Percentiles rank a stretch among this genome's conserved stretches.
These are phyloP conservation scores for Xenoacremonium recifei DNA, from an alignment of 2,329 filamentous ascomycete species.

Conservation along the genomic window DNA sequence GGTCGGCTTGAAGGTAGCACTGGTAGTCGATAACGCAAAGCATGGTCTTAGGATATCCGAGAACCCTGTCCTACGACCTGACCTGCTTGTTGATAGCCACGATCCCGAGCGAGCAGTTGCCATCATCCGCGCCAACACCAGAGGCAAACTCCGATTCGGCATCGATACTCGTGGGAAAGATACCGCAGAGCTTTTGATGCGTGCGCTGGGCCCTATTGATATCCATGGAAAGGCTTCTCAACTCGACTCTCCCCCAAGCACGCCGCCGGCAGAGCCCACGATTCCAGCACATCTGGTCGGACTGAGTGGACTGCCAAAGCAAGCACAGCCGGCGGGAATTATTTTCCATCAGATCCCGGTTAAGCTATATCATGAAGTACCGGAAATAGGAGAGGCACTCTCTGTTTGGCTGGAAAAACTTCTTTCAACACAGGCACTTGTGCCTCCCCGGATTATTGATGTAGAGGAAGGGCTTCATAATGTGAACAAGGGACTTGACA, in stretches of 20 bases:
- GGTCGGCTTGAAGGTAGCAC: constrained; percentile 62
- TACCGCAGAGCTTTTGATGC: constrained; percentile 56
- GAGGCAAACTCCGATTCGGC: constrained; percentile 60
- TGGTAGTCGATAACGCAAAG: constrained; percentile 64
- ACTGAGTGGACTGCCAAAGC: constrained; percentile 65
- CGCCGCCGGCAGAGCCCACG: constrained; percentile 29
- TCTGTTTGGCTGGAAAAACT: constrained; percentile 67
- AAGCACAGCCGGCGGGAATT: constrained; percentile 40
- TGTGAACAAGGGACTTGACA: constrained; percentile 67
- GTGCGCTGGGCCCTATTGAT: constrained; percentile 33
- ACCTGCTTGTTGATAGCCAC: constrained; percentile 68
- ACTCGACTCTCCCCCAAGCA: constrained; percentile 36
- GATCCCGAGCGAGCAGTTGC: constrained; percentile 63
- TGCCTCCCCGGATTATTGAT: constrained; percentile 64
- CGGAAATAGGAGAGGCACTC: constrained; percentile 60
- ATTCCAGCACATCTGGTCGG: constrained; percentile 60
- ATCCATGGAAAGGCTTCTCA: constrained; percentile 34
- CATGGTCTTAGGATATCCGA: constrained; percentile 59
- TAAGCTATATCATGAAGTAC: constrained; percentile 71
- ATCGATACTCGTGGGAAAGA: constrained; percentile 68
- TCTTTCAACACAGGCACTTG: constrained; percentile 51
- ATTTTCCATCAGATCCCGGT: constrained; percentile 68
- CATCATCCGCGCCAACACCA: constrained; percentile 60
- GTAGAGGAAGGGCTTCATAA: constrained; percentile 61
- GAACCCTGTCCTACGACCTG: constrained; percentile 44